These are phyloP conservation scores for Lagenaria siceraria DNA, from an alignment of 306 rosid species.

Conservation along the genomic window DNA sequence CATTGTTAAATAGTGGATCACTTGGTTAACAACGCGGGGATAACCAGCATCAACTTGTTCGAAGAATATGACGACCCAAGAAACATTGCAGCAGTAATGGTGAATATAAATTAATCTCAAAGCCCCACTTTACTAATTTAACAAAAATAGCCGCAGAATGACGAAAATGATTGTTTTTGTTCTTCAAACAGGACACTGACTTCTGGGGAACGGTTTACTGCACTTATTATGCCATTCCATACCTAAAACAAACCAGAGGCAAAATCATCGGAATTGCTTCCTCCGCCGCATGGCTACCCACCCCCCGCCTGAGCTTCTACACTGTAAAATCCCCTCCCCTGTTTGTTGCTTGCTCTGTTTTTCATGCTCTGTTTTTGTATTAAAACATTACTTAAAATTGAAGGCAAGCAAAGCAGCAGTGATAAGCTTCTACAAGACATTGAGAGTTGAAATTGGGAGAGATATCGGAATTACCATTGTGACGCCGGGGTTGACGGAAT, in stretches of 20 bases:
- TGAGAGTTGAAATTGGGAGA: conserved; percentile 42
- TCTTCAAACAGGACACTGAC: conserved; percentile 32
- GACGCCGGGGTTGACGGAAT: conserved; percentile 42
- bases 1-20: conserved; percentile 35
- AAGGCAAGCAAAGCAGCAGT: conserved; percentile 64
- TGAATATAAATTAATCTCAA: not conserved
- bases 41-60: conserved; percentile 28
- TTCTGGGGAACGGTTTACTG: conserved; percentile 53
- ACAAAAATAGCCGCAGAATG: not conserved
- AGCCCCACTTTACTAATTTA: not conserved
- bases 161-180: not conserved
- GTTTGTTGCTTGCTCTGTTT: not conserved
- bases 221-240: conserved; percentile 44
- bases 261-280: conserved; percentile 49
- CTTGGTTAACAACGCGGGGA: conserved; percentile 63
- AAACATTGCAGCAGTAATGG: not conserved
- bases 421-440: conserved; percentile 42
- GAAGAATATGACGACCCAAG: conserved; percentile 13
- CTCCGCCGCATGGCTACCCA: conserved; percentile 38
- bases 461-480: conserved; percentile 51
- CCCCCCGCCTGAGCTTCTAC: conserved; percentile 40
- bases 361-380: not conserved
- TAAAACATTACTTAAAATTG: not conserved
- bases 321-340: not conserved
- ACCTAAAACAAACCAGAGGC: conserved; percentile 37